Percentiles rank a stretch among this genome's conserved stretches.
Evolutionary conservation across 2,329 filamentous ascomycete species (phyloP).

Genomic region (Atkinsonella hypoxylon): DNA sequence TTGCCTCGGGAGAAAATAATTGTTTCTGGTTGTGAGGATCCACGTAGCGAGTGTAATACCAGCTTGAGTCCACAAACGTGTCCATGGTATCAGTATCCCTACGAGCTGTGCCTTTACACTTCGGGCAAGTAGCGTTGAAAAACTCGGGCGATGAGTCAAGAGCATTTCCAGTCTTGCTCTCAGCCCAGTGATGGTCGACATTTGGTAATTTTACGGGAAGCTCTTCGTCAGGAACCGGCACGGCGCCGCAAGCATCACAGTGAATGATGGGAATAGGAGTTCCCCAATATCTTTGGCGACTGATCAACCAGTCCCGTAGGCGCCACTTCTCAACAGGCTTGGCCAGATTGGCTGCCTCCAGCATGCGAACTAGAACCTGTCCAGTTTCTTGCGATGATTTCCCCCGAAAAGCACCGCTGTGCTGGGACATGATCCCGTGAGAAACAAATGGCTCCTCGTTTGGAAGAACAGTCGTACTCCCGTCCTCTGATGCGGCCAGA

Average conservation of each 20-base stretch:
- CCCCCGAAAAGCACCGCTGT: constrained; percentile 53
- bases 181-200: constrained; percentile 55
- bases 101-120: constrained; percentile 56
- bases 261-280: constrained; percentile 83
- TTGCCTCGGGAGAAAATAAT: constrained; percentile 50
- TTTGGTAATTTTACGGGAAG: constrained; percentile 66
- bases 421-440: constrained; percentile 54
- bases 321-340: constrained; percentile 62
- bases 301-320: constrained; percentile 80
- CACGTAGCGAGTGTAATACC: constrained; percentile 78
- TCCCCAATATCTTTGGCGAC: constrained; percentile 87
- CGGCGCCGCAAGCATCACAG: constrained; percentile 62
- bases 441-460: constrained; percentile 50
- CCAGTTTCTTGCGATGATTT: constrained; percentile 52
- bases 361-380: constrained; percentile 44
- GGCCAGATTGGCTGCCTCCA: constrained; percentile 45
- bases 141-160: constrained; percentile 61
- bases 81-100: constrained; percentile 94
- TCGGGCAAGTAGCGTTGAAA: constrained; percentile 64
- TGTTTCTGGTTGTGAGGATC: constrained; percentile 53
- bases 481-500: constrained; percentile 39
- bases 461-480: constrained; percentile 28
- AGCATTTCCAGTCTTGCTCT: constrained; percentile 63
- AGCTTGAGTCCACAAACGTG: constrained; percentile 89
- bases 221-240: constrained; percentile 64